Evolutionary conservation across 176 grass and related monocot genomes (phyloP), one percentile per base, ranked within the genome.

Genomic region (Musa itinerans): DNA sequence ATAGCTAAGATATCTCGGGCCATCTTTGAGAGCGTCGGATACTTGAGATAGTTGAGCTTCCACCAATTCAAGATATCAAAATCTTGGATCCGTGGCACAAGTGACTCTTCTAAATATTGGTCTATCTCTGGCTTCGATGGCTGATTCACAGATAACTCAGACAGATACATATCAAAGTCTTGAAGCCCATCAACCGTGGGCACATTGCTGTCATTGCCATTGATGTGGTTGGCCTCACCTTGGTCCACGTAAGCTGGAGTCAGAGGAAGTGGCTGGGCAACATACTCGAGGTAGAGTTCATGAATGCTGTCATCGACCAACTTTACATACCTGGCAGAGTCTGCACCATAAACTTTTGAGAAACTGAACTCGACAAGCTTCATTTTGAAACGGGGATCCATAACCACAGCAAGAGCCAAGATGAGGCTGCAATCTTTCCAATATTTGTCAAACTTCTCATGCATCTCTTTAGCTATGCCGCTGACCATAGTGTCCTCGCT

Each of bases 291-390:
- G 24, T 74, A 74, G 23, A 74, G 53, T 22, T 57, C 72, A 56
- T 74, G 72, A 29, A 74, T 74, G 57, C 53, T 58, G 23, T 74
- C 72, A 34, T 74, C 8, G 8, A 74, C 52, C 24, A 74, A 25
- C 53, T 74, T 74, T 16, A 74, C 72, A 16, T 74, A 74, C 43
- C 52, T 56, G 53, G 53, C 11, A 74, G 72, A 74, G 5, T 74
- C 72, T n/a, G 53, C 23, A 43, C 72, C 72, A 17, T 74, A 74
- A 17, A 74, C 57, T 13, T 74, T 74, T 27, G 72, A 74, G 72
- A 74, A 74, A 74, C 72, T 74, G 72, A 74, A 74, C 9, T 74
- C 72, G 17, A 74, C n/a, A 25, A 74, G 72, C 50, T 74, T 74
- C 25, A 74, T 74, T 53, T 74, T 74, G 23, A 74, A 74, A 29